Base-by-base conservation (phyloP, 345 rosid genomes). In the Populus simonii region DNA sequence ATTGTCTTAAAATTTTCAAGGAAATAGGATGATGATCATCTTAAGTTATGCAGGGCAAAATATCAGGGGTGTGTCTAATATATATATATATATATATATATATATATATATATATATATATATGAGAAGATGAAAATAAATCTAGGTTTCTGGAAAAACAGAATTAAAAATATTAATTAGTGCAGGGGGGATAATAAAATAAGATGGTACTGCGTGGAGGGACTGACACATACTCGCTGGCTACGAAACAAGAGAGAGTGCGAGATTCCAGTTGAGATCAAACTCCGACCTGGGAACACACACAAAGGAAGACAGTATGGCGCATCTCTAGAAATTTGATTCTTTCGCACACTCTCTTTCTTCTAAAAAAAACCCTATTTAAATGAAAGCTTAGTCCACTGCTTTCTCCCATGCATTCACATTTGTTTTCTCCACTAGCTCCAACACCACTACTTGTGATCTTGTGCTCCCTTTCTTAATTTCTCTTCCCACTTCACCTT, bases 321-420 rank as follows among this genome's bases (percentile, higher is more conserved):
- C 78, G 81, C 70, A 85, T 83, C 87, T 74, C 77, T 63, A 36
- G 71, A 77, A 35, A 75, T 59, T 75, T 83, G 79, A 81, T 81
- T 76, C 74, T 80, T 29, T 57, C 47, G 8, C 55, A 63, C 23
- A 79, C 72, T 67, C 59, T 62, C 84, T 70, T 66, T 36, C 29
- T 12, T 11, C 16, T 8, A 7, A 2, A 47, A 12, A 80, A 81
- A 78, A 45, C 80, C 81, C 83, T 90, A 84, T 86, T 87, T 90
- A 89, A 90, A 82, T 83, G 55, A 82, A 27, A 39, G 51, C 80
- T 73, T 38, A 53, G 55, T 80, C 82, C 82, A 29, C 80, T 65
- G 20, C 79, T 83, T 76, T 79, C 82, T 84, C 86, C 89, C 90
- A 87, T 85, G 90, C 87, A 57, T 3, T 57, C 10, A n/a, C 4